A percentile compares a stretch with the other conserved stretches of the same genome.
Evolutionary conservation across 768 basidiomycete genomes (phyloP).

Genomic region (Pleurotus djamor): DNA sequence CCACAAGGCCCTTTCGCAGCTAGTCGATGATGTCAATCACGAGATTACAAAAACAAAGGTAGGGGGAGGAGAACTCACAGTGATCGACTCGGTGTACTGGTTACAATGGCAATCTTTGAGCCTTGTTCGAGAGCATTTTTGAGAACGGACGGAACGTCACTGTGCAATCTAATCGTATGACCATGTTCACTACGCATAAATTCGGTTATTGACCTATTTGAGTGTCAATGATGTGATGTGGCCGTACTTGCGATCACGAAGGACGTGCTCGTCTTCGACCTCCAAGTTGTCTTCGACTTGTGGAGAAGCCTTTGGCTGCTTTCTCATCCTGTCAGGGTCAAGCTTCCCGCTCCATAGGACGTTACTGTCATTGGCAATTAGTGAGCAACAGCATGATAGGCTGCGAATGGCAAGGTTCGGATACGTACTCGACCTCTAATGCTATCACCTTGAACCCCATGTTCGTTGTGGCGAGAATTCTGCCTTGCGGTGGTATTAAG

Average conservation of each 20-base stretch:
- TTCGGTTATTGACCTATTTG: not conserved
- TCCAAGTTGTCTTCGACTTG: not conserved
- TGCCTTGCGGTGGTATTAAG: too few species aligned
- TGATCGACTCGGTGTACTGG: not conserved
- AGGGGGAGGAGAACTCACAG: not conserved
- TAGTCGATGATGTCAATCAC: not conserved
- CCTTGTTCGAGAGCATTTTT: not conserved
- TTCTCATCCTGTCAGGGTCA: not conserved
- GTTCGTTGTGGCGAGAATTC: not conserved
- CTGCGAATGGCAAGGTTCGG: not conserved
- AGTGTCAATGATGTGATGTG: not conserved
- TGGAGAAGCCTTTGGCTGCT: not conserved
- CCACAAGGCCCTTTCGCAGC: not conserved
- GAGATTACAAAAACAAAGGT: not conserved
- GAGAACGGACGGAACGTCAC: not conserved
- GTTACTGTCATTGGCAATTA: not conserved
- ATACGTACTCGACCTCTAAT: not conserved
- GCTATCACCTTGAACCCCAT: not conserved
- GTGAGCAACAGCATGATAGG: not conserved
- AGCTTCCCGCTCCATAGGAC: not conserved
- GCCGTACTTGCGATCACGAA: not conserved
- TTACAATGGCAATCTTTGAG: not conserved
- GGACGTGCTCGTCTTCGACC: not conserved
- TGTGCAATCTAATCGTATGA: not conserved
- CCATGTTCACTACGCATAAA: not conserved